Conservation (phyloP, 495 filamentous ascomycete species). For the Aspergillus coremiiformis region DNA sequence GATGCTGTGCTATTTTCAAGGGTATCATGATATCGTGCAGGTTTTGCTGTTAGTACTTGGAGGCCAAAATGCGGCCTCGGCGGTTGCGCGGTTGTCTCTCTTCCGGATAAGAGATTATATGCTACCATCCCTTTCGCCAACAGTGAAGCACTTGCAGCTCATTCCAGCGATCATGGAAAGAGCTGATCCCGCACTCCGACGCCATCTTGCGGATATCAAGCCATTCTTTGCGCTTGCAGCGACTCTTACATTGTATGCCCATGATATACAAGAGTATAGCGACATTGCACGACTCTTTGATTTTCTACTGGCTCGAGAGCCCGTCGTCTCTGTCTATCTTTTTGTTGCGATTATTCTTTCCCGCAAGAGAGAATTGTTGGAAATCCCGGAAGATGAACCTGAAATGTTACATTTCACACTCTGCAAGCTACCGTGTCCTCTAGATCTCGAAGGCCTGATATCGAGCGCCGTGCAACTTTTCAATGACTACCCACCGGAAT, state of each 20-base stretch:
- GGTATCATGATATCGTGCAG: constrained; percentile 97
- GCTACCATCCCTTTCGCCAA: constrained; percentile 79
- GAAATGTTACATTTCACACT: constrained; percentile 90
- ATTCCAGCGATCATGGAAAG: constrained; percentile 71
- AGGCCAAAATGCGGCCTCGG: constrained; percentile 40
- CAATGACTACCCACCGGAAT: constrained; percentile 62
- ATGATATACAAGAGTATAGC: constrained; percentile 85
- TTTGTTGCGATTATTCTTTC: constrained; percentile 82
- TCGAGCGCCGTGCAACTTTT: constrained; percentile 54
- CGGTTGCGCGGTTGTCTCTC: constrained; percentile 72
- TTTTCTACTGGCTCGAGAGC: constrained; percentile 75
- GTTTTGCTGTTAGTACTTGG: constrained; percentile 86
- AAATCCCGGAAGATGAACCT: constrained; percentile 73
- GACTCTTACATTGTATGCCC: constrained; percentile 89
- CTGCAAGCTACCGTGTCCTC: constrained; percentile 74
- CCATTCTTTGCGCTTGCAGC: constrained; percentile 90
- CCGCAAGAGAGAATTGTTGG: constrained; percentile 72
- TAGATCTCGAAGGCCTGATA: constrained; percentile 79
- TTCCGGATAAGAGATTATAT: constrained; percentile 95
- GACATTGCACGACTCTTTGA: constrained; percentile 88
- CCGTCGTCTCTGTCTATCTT: constrained; percentile 80
- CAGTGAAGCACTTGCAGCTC: constrained; percentile 73
- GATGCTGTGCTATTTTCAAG: constrained; percentile 92
- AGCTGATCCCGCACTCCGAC: constrained; percentile 58
- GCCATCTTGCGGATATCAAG: constrained; percentile 66